Conservation (phyloP, 2,329 filamentous ascomycete species). For the Truncatella angustata region DNA sequence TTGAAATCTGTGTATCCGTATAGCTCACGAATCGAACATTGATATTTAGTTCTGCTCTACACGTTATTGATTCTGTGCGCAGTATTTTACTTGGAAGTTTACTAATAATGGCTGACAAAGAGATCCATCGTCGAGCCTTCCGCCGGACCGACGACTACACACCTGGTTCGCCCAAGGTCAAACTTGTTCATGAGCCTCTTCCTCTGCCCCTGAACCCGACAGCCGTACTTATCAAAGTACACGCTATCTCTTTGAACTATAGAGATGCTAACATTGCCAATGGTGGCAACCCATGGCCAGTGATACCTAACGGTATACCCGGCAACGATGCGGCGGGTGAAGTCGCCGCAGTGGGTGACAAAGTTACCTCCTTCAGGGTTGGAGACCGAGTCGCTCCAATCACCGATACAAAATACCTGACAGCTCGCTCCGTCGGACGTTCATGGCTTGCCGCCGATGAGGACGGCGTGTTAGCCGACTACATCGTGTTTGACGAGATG, state of each 20-base stretch:
- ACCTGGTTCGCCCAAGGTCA: neutral
- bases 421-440: slow-evolving; percentile 31
- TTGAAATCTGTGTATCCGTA: no score
- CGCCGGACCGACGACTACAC: slow-evolving; percentile 3
- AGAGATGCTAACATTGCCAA: slow-evolving; percentile 35
- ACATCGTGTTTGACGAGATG: slow-evolving; percentile 39
- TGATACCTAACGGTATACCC: slow-evolving; percentile 28
- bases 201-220: neutral
- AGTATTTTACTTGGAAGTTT: no score
- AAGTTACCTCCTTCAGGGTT: slow-evolving; percentile 26
- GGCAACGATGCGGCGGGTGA: slow-evolving; percentile 42
- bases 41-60: no score
- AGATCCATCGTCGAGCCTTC: slow-evolving; percentile 1
- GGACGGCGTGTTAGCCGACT: slow-evolving; percentile 39
- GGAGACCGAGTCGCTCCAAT: slow-evolving; percentile 38
- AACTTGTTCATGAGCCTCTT: neutral
- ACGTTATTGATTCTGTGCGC: no score
- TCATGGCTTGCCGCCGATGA: slow-evolving; percentile 43
- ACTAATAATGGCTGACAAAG: no score
- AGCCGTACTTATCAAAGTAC: slow-evolving; percentile 22
- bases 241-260: slow-evolving; percentile 33
- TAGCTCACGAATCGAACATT: no score
- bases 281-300: slow-evolving; percentile 39
- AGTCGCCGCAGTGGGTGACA: slow-evolving; percentile 34
- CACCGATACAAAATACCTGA: slow-evolving; percentile 37